Evolutionary conservation across 2,329 filamentous ascomycete species (phyloP).

Genomic region (Verticillium nubilum): DNA sequence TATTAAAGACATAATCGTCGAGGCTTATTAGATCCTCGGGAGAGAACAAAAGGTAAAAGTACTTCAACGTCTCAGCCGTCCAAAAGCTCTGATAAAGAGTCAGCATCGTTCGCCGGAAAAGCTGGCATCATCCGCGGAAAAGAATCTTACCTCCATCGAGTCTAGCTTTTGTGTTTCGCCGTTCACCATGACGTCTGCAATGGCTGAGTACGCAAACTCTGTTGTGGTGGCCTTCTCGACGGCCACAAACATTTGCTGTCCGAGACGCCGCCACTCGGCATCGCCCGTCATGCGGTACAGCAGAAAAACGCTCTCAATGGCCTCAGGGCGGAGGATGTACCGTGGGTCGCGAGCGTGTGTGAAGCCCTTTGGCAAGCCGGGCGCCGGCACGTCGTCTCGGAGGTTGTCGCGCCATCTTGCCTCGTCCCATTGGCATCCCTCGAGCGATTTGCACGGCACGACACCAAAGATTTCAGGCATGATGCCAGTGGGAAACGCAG

Average conservation of each 20-base stretch:
- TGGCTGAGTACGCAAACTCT: constrained; percentile 40
- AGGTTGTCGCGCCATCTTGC: background rate
- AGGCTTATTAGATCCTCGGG: constrained; percentile 56
- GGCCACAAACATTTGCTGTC: constrained; percentile 47
- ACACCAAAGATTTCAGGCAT: constrained; percentile 46
- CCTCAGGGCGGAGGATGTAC: constrained; percentile 45
- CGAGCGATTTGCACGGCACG: constrained; percentile 25
- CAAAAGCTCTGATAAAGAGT: constrained; percentile 55
- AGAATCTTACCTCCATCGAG: background rate
- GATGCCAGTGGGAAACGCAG: constrained; percentile 39
- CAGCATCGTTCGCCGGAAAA: too few relatives aligned
- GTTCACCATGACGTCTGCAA: constrained; percentile 41
- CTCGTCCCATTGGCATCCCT: background rate
- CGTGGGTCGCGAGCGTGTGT: constrained; percentile 46
- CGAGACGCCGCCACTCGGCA: constrained; percentile 39
- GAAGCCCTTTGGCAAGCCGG: constrained; percentile 47
- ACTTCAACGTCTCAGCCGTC: constrained; percentile 69
- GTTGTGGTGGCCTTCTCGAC: constrained; percentile 40
- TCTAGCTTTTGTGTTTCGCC: background rate
- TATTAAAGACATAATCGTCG: constrained; percentile 61
- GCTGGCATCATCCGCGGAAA: too few relatives aligned
- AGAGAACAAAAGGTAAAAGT: constrained; percentile 68
- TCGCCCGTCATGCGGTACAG: constrained; percentile 48
- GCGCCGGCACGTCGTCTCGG: background rate
- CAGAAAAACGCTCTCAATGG: constrained; percentile 47